Evolutionary conservation across 805 yeast genomes (phyloP).

Genomic region (Wickerhamiella spandovensis): DNA sequence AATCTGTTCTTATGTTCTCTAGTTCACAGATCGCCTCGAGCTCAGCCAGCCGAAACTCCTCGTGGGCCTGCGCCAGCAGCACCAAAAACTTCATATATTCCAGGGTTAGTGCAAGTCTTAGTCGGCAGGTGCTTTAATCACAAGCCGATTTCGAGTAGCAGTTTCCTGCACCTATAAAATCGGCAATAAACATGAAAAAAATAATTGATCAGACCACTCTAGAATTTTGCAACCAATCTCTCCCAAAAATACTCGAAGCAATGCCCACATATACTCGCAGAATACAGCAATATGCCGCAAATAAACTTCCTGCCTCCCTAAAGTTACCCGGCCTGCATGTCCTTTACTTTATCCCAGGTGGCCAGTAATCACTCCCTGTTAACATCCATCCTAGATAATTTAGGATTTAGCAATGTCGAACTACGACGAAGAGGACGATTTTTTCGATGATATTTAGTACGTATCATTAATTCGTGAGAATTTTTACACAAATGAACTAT

Average conservation of each 20-base stretch:
- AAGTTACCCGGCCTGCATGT: neutral
- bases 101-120: too few species aligned
- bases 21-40: constrained; percentile 70
- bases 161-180: too few species aligned
- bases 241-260: too few species aligned
- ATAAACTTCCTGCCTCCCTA: too few species aligned
- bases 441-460: constrained; percentile 79
- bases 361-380: neutral
- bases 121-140: too few species aligned
- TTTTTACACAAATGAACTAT: constrained; percentile 15
- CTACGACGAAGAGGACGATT: constrained; percentile 87
- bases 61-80: constrained; percentile 76
- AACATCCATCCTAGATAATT: neutral
- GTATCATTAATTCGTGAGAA: constrained; percentile 12
- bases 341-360: neutral
- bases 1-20: constrained; percentile 37
- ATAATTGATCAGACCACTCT: too few species aligned
- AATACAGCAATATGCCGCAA: too few species aligned
- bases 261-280: too few species aligned
- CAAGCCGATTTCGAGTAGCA: too few species aligned
- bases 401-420: constrained; percentile 33
- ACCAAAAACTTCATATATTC: constrained; percentile 42
- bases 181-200: too few species aligned
- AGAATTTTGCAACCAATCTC: too few species aligned
- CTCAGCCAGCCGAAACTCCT: constrained; percentile 68